phyloP scores from a whole-genome alignment of 2,329 filamentous ascomycete species.

The Pseudonectria foliicola region DNA sequence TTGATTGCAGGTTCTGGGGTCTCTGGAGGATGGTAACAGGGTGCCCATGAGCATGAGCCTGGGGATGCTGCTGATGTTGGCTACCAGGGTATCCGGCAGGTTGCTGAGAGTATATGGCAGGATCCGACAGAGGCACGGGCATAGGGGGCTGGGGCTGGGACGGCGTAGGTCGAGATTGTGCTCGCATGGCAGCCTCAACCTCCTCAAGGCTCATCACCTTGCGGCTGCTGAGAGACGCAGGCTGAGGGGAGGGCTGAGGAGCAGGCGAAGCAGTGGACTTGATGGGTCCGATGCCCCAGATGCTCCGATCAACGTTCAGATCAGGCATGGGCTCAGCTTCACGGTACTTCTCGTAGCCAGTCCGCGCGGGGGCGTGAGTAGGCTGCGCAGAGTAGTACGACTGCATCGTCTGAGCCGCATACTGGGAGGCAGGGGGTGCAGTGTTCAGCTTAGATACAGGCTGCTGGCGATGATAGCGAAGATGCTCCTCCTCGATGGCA shows the following conservation, averaged over 20 bases:
- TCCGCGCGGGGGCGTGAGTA: slow-evolving; percentile 49
- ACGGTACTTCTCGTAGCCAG: slow-evolving; percentile 88
- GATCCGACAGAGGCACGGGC: slow-evolving; percentile 26
- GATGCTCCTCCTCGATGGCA: slow-evolving; percentile 85
- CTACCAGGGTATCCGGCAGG: slow-evolving; percentile 16
- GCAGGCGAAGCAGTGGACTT: slow-evolving; percentile 33
- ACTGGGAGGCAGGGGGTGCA: slow-evolving; percentile 29
- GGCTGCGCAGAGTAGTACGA: slow-evolving; percentile 17
- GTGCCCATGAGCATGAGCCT: slow-evolving; percentile 33
- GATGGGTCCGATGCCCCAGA: slow-evolving; percentile 72
- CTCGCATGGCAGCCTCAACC: slow-evolving; percentile 87
- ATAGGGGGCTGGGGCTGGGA: slow-evolving; percentile 22
- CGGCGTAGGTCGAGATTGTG: slow-evolving; percentile 51
- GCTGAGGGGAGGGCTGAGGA: slow-evolving; percentile 16
- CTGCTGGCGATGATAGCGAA: slow-evolving; percentile 71
- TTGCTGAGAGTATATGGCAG: slow-evolving; percentile 21
- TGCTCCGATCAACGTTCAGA: slow-evolving; percentile 83
- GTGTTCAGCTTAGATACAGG: slow-evolving; percentile 39
- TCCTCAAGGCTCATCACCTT: slow-evolving; percentile 96
- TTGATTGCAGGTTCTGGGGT: slow-evolving; percentile 36
- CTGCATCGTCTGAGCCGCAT: slow-evolving; percentile 30
- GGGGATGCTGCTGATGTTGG: slow-evolving; percentile 26
- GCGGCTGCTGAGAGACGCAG: slow-evolving; percentile 35
- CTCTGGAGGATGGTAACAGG: slow-evolving; percentile 51
- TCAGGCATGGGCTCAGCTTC: slow-evolving; percentile 80